A percentile compares a stretch with the other conserved stretches of the same genome.
Conservation (phyloP, 169 alveolate genomes). For the Theileria luwenshuni region DNA sequence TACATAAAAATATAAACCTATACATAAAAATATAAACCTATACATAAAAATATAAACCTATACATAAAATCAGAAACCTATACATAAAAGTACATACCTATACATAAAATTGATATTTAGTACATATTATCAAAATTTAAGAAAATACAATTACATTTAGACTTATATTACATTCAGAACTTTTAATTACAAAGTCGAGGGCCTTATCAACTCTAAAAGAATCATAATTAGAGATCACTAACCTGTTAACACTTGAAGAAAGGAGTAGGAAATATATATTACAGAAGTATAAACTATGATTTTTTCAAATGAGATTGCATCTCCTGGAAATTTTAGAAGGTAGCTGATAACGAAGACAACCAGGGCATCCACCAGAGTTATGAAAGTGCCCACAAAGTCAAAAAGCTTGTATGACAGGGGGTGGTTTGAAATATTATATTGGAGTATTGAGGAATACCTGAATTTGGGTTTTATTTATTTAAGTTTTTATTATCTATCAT, state of each 20-base stretch:
- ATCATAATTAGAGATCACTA: background rate
- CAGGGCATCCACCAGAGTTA: slow-evolving; percentile 29
- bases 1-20: too few species aligned
- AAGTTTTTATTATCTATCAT: background rate
- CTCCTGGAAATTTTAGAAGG: slow-evolving; percentile 14
- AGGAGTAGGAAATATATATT: slow-evolving; percentile 27
- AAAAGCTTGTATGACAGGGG: slow-evolving; percentile 63
- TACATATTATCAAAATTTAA: too few species aligned
- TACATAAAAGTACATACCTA: background rate
- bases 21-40: background rate
- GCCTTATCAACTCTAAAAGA: slow-evolving; percentile 8
- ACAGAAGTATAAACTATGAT: slow-evolving; percentile 5
- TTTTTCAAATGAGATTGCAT: slow-evolving; percentile 11
- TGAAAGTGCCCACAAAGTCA: slow-evolving; percentile 54
- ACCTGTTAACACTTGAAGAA: slow-evolving; percentile 29
- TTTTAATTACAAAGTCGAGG: background rate
- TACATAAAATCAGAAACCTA: background rate
- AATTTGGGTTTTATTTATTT: background rate
- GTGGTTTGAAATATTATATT: slow-evolving; percentile 39
- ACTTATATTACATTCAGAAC: background rate
- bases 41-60: background rate
- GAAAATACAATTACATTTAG: too few species aligned
- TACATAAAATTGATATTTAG: too few species aligned
- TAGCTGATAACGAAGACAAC: slow-evolving; percentile 18
- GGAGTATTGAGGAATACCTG: slow-evolving; percentile 39